Evolutionary conservation across 2,329 filamentous ascomycete species (phyloP), one percentile per base, ranked within the genome.

Genomic region (Fusarium protoensiforme): DNA sequence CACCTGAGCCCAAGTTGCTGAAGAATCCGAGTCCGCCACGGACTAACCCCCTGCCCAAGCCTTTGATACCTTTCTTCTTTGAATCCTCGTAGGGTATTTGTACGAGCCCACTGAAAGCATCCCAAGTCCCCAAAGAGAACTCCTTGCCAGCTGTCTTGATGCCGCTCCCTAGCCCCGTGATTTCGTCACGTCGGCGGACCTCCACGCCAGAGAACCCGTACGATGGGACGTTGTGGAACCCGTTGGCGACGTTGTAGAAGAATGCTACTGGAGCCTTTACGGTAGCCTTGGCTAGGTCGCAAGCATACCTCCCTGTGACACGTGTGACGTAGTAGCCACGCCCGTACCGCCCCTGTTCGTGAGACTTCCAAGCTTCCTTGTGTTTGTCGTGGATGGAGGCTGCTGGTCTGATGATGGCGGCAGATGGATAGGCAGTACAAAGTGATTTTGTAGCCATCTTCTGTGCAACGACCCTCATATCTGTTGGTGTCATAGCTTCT

Each of bases 141-240:
- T 90, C 90, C 81, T 90, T 92, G 4, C 90, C 88, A 2, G 92
- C 92, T 41, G 90, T 91, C 59, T 85, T 87, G 7, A 94, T 84
- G 1, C 80, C 80, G 24, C 75, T 92, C 51, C 89, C 87, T 43
- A 94, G 81, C 24, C 90, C 92, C 1, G 91, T 92, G n/a, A 94
- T 90, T 65, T 90, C 90, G 29, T 91, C 90, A 4, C 88, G 84
- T 51, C 89, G 89, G 8, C 91, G 85, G 1, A 94, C 92, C 22
- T 88, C 90, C 5, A 67, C 54, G 16, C 90, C 91, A 13, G 90
- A 88, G 72, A 93, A 76, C 7, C 78, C 93, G 4, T 94, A 84
- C 57, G 90, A 91, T 0, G 92, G 92, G 2, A 89, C 91, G 74
- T 94, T 94, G 78, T 93, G 92, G 72, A 94, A 93, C 0, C 92